phyloP scores from a whole-genome alignment of 768 basidiomycete genomes.

The Psilocybe subaeruginosa region DNA sequence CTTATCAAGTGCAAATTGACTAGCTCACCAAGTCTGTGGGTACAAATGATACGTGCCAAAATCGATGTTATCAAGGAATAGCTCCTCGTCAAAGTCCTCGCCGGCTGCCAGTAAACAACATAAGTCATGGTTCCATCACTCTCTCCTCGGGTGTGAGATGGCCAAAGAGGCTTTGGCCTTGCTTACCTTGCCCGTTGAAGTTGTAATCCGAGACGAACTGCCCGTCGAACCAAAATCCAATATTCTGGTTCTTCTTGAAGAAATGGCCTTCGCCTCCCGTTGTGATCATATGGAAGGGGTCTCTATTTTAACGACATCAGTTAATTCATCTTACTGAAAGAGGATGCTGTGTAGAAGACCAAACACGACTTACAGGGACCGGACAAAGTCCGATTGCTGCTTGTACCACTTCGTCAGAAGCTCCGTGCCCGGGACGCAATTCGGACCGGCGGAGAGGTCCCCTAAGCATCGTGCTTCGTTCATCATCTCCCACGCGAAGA shows the following conservation, averaged over 20 bases:
- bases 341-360: background rate
- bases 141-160: background rate
- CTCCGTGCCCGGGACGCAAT: constrained; percentile 49
- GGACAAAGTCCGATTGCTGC: constrained; percentile 52
- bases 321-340: background rate
- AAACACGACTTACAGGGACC: constrained; percentile 43
- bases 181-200: constrained; percentile 60
- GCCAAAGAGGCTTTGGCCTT: constrained; percentile 31
- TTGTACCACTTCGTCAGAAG: constrained; percentile 53
- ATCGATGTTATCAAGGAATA: constrained; percentile 43
- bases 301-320: constrained; percentile 38
- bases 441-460: constrained; percentile 52
- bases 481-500: constrained; percentile 64
- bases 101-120: constrained; percentile 30
- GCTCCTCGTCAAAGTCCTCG: constrained; percentile 47
- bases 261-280: constrained; percentile 63
- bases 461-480: constrained; percentile 60
- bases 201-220: constrained; percentile 53
- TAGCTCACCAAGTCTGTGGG: constrained; percentile 41
- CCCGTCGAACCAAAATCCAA: constrained; percentile 46
- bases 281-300: constrained; percentile 37
- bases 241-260: constrained; percentile 44
- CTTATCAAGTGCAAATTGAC: too few species aligned
- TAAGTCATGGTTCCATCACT: background rate
- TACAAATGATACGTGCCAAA: constrained; percentile 38